phyloP scores from a whole-genome alignment of 345 rosid genomes.

The Tarenaya hassleriana region DNA sequence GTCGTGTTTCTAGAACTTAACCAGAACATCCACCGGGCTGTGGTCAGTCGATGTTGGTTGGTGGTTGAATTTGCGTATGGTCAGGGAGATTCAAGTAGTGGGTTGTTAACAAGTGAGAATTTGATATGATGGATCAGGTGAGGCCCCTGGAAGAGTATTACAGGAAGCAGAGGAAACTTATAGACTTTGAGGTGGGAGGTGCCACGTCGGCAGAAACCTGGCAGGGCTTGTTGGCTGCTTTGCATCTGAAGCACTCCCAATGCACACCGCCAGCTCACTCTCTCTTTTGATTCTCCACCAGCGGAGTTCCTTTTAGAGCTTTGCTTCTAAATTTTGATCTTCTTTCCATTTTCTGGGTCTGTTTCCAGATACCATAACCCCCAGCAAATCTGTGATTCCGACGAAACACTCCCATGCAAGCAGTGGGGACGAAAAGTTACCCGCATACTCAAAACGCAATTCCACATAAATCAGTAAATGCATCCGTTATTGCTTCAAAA shows the following conservation, averaged over 20 bases:
- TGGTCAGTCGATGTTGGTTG: no score
- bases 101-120: neutral
- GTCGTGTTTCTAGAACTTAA: no score
- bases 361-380: slow-evolving; percentile 4
- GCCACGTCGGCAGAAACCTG: slow-evolving; percentile 69
- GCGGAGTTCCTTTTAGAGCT: no score
- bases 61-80: no score
- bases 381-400: slow-evolving; percentile 14
- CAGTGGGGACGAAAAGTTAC: no score
- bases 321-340: slow-evolving; percentile 31
- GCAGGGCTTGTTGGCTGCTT: slow-evolving; percentile 76
- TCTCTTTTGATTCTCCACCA: no score
- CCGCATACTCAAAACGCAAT: no score
- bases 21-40: no score
- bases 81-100: no score
- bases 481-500: neutral
- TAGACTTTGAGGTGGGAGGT: slow-evolving; percentile 57
- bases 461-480: neutral
- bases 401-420: no score
- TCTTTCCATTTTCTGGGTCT: slow-evolving; percentile 17
- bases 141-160: slow-evolving; percentile 84
- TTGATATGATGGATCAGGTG: slow-evolving; percentile 37
- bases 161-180: slow-evolving; percentile 62
- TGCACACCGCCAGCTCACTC: slow-evolving; percentile 53
- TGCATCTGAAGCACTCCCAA: slow-evolving; percentile 59